A percentile compares a stretch with the other conserved stretches of the same genome.
These are phyloP conservation scores for Ogataea salicorniae DNA, from an alignment of 805 yeast genomes.

Conservation along the genomic window DNA sequence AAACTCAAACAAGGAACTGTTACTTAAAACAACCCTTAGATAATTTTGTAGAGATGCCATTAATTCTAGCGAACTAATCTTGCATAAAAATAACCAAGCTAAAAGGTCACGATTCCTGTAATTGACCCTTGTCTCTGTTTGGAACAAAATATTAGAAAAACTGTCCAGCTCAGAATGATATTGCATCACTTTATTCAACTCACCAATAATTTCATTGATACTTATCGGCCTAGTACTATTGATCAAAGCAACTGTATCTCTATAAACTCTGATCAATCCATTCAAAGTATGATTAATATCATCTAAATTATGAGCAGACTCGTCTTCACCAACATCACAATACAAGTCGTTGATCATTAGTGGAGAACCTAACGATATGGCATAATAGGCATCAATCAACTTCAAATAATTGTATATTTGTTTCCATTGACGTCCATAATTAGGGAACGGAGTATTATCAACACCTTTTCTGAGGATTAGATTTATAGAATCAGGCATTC, in stretches of 20 bases:
- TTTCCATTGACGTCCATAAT: conserved; percentile 4
- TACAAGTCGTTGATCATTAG: conserved; percentile 17
- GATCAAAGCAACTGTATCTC: conserved; percentile 1
- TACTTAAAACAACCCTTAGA: background rate
- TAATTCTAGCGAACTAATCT: background rate
- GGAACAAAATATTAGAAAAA: too few species aligned
- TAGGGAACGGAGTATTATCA: conserved; percentile 1
- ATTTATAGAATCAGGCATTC: conserved; percentile 8
- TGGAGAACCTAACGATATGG: conserved; percentile 17
- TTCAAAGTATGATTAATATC: conserved; percentile 1
- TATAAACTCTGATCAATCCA: background rate
- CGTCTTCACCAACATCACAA: conserved; percentile 8
- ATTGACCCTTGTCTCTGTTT: too few species aligned
- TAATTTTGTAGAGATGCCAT: background rate
- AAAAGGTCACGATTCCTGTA: too few species aligned
- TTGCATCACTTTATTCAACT: conserved; percentile 1
- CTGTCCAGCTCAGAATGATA: background rate
- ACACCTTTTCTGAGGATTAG: conserved; percentile 1
- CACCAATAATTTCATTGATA: conserved; percentile 6
- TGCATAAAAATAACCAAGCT: too few species aligned
- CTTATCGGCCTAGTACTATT: conserved; percentile 5
- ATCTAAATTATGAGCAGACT: background rate
- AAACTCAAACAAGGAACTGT: background rate
- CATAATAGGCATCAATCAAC: conserved; percentile 14
- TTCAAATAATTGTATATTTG: conserved; percentile 15